phyloP scores from a whole-genome alignment of 1,284 basidiomycete genomes.

The Trichosporon asahii region DNA sequence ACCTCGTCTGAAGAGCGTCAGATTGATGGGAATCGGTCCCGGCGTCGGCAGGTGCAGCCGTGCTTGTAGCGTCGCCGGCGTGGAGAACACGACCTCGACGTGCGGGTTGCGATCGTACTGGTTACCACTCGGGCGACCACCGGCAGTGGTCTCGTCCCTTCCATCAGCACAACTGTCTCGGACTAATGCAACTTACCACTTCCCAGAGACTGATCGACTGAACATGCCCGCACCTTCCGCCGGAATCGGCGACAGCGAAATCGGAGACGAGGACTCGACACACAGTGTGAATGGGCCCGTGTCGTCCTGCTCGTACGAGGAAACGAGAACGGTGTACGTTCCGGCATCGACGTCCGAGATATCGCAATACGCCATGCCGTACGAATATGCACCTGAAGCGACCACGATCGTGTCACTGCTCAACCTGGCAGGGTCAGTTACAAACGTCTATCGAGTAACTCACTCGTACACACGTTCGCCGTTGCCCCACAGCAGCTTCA shows the following conservation, averaged over 20 bases:
- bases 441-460: constrained; percentile 47
- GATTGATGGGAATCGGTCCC: constrained; percentile 41
- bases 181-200: constrained; percentile 59
- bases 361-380: constrained; percentile 65
- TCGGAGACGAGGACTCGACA: constrained; percentile 60
- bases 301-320: constrained; percentile 72
- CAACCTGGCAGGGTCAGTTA: constrained; percentile 46
- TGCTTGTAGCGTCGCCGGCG: constrained; percentile 59
- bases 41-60: constrained; percentile 22
- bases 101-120: constrained; percentile 66
- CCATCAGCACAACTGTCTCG: constrained; percentile 6
- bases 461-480: constrained; percentile 72
- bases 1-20: constrained; percentile 47
- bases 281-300: constrained; percentile 64
- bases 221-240: constrained; percentile 92
- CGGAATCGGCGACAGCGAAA: constrained; percentile 50
- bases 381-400: constrained; percentile 71
- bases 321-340: constrained; percentile 75
- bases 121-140: constrained; percentile 64
- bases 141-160: constrained; percentile 60
- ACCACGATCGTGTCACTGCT: constrained; percentile 14
- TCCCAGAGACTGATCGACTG: constrained; percentile 61
- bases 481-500: constrained; percentile 69
- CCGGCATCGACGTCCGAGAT: constrained; percentile 62
- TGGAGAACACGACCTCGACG: constrained; percentile 61